phyloP scores from a whole-genome alignment of 2,329 filamentous ascomycete genomes.

The Apiospora sp. region DNA sequence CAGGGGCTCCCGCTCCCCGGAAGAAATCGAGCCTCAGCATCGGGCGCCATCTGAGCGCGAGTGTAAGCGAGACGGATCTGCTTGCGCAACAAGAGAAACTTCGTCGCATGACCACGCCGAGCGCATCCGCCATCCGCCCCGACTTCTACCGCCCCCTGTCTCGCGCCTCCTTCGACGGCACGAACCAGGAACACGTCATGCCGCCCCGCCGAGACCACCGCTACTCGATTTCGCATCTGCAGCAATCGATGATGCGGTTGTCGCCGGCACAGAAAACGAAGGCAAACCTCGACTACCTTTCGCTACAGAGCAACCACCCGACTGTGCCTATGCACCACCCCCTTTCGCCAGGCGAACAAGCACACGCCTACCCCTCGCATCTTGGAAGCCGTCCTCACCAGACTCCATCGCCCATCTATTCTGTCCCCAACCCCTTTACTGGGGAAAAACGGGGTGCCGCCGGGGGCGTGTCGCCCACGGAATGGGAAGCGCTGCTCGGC shows the following conservation, averaged over 20 bases:
- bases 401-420: slow-evolving; percentile 45
- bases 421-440: slow-evolving; percentile 40
- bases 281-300: slow-evolving; percentile 67
- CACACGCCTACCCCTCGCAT: slow-evolving; percentile 46
- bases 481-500: slow-evolving; percentile 85
- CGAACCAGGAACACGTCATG: slow-evolving; percentile 47
- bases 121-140: slow-evolving; percentile 42
- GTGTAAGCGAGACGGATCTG: slow-evolving; percentile 62
- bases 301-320: slow-evolving; percentile 42
- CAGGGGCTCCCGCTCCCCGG: slow-evolving; percentile 37
- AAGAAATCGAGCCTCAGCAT: slow-evolving; percentile 51
- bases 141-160: slow-evolving; percentile 51
- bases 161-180: slow-evolving; percentile 58
- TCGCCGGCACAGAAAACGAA: slow-evolving; percentile 44
- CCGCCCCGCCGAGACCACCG: slow-evolving; percentile 55
- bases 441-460: slow-evolving; percentile 45
- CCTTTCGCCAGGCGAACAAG: slow-evolving; percentile 57
- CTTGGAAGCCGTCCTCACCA: slow-evolving; percentile 43
- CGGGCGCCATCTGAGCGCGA: slow-evolving; percentile 51
- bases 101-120: slow-evolving; percentile 64
- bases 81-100: slow-evolving; percentile 64
- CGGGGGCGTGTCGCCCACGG: slow-evolving; percentile 64
- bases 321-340: slow-evolving; percentile 48
- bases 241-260: slow-evolving; percentile 47
- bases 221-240: slow-evolving; percentile 54